phyloP scores from a whole-genome alignment of 1,284 basidiomycete species.

The Wallemia hederae region DNA sequence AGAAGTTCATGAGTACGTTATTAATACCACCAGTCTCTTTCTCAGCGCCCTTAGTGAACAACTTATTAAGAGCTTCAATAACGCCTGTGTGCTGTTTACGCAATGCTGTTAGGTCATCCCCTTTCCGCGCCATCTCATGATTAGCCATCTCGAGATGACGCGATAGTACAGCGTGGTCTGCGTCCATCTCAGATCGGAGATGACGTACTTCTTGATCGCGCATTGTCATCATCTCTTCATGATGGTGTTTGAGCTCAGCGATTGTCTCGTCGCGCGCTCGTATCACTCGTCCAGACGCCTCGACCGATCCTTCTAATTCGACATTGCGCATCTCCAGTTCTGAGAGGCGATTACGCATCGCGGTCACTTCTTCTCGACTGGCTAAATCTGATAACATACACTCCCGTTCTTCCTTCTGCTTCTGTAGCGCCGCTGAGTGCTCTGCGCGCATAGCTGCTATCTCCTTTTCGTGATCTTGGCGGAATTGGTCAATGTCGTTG shows the following conservation, averaged over 20 bases:
- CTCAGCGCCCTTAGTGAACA: neutral
- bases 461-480: neutral
- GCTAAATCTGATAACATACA: too few relatives aligned
- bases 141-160: neutral
- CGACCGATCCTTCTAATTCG: too few relatives aligned
- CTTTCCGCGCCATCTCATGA: neutral
- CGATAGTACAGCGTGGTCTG: neutral
- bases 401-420: neutral
- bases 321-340: too few relatives aligned
- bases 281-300: too few relatives aligned
- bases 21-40: neutral
- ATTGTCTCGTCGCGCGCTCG: neutral
- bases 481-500: neutral
- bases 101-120: neutral
- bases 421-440: neutral
- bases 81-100: neutral
- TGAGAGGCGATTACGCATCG: too few relatives aligned
- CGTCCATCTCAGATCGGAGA: neutral
- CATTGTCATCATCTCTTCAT: neutral
- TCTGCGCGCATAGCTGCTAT: neutral
- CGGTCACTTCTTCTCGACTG: too few relatives aligned
- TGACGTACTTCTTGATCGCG: neutral
- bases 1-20: neutral
- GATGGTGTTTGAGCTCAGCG: neutral
- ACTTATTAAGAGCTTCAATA: neutral